Evolutionary conservation across 768 basidiomycete species (phyloP).

Genomic region (Mycena crocata): DNA sequence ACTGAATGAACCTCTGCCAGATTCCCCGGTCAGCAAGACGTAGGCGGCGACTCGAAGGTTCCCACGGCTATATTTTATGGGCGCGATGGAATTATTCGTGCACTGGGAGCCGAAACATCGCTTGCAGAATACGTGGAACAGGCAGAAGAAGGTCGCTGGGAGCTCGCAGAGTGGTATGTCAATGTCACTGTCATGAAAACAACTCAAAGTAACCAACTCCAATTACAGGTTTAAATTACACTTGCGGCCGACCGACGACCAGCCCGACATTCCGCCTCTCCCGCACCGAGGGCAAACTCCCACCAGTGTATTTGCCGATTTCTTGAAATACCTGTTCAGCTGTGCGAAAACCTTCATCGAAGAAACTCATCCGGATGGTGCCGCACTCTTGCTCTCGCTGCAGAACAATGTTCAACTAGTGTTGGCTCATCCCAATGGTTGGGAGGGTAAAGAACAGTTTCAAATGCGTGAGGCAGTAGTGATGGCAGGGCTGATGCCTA

Average conservation of each 20-base stretch:
- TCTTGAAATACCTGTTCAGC: conserved; percentile 54
- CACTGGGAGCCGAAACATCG: conserved; percentile 30
- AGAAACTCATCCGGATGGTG: conserved; percentile 53
- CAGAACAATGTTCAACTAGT: conserved; percentile 57
- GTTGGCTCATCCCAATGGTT: conserved; percentile 68
- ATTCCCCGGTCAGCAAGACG: conserved; percentile 23
- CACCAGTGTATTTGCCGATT: conserved; percentile 60
- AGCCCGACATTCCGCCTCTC: conserved; percentile 49
- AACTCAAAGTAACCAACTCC: background rate
- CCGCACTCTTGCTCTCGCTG: conserved; percentile 52
- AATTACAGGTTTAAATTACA: conserved; percentile 61
- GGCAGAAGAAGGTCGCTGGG: conserved; percentile 21
- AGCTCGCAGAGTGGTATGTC: conserved; percentile 20
- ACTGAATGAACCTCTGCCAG: background rate
- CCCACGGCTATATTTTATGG: conserved; percentile 33
- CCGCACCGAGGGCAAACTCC: conserved; percentile 55
- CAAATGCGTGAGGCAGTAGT: conserved; percentile 61
- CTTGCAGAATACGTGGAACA: conserved; percentile 1
- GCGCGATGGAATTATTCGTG: conserved; percentile 17
- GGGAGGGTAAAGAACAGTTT: conserved; percentile 65
- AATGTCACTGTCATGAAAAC: background rate
- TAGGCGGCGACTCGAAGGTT: conserved; percentile 33
- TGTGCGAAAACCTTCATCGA: conserved; percentile 56
- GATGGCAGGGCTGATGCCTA: conserved; percentile 56
- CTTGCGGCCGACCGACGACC: conserved; percentile 47